Conservation (phyloP, 768 basidiomycete genomes). For the Boletus subcaerulescens region DNA sequence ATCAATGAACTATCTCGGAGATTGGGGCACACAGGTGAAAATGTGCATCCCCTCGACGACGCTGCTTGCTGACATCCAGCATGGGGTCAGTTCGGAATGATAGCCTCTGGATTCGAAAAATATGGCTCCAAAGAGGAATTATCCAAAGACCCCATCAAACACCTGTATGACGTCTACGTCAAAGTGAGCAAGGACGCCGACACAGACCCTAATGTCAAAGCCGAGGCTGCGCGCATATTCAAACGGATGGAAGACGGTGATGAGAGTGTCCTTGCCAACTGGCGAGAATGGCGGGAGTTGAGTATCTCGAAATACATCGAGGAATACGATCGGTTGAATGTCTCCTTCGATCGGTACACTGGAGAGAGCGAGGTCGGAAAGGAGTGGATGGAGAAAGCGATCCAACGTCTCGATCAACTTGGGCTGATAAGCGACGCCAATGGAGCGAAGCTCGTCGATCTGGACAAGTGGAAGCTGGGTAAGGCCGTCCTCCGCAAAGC, state of each 20-base stretch:
- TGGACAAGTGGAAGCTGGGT: slow-evolving; percentile 89
- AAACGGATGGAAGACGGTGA: slow-evolving; percentile 95
- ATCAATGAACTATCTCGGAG: slow-evolving; percentile 92
- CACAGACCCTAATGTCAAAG: slow-evolving; percentile 67
- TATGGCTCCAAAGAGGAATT: slow-evolving; percentile 86
- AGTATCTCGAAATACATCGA: slow-evolving; percentile 87
- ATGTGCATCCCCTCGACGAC: background rate
- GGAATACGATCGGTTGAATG: slow-evolving; percentile 86
- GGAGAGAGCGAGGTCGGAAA: slow-evolving; percentile 84
- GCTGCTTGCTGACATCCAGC: background rate
- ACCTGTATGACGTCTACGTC: slow-evolving; percentile 94
- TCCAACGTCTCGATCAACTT: slow-evolving; percentile 65
- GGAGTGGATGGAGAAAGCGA: slow-evolving; percentile 68
- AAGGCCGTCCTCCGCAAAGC: slow-evolving; percentile 87
- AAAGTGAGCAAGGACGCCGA: slow-evolving; percentile 87
- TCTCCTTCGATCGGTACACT: slow-evolving; percentile 87
- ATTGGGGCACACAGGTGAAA: slow-evolving; percentile 94
- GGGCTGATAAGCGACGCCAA: slow-evolving; percentile 68
- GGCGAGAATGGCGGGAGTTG: slow-evolving; percentile 89
- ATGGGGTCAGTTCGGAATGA: slow-evolving; percentile 66
- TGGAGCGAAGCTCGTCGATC: slow-evolving; percentile 82
- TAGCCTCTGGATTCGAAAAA: slow-evolving; percentile 87
- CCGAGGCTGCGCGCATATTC: slow-evolving; percentile 82
- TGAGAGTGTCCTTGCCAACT: slow-evolving; percentile 77
- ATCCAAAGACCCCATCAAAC: slow-evolving; percentile 86